Base-by-base conservation (phyloP, 2,329 filamentous ascomycete genomes). In the Nigrograna mackinnonii region DNA sequence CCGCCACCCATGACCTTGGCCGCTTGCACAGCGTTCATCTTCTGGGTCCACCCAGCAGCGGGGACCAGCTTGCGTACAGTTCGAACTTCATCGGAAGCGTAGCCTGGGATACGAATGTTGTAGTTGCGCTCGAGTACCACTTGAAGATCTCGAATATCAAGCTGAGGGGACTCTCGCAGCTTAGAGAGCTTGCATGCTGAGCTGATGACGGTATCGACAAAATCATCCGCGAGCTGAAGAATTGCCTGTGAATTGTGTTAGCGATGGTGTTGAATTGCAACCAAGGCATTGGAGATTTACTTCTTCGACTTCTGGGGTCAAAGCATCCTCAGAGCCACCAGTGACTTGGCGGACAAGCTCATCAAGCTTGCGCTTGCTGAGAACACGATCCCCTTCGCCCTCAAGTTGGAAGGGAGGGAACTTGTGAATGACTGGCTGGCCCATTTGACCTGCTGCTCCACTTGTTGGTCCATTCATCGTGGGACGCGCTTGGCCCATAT, bases 281-380 rank as follows among this genome's bases (percentile, higher is more conserved):
- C 2, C 13, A 7, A 37, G 5, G 9, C 13, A 17, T 22, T 41
- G 19, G 16, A 22, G 4, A 42, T 78, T 68, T 79, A 95, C 91
- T 79, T 97, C 92, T 80, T 99, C 94, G 37, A 96, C 92, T 56
- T 97, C 94, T 1, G 94, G 89, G 20, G 89, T 89, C 52, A 97
- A 74, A 26, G 85, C 81, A 63, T 92, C 89, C 48, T 89, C 86
- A 19, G 83, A 85, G 7, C 86, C 87, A 40, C 91, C 91, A 24
- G 90, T 95, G 45, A 97, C 91, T 70, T 97, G 92, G 37, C 91
- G 84, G 6, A 97, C 91, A 26, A 99, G 79, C 66, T 96, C 92
- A 62, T 99, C 91, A 30, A 99, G 79, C 73, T 96, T 97, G 74
- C 95, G 95, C 81, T 96, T 96, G 73, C 87, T 95, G n/a, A 99